These are phyloP conservation scores for Mycena galericulata DNA, from an alignment of 768 basidiomycete species.

Conservation along the genomic window DNA sequence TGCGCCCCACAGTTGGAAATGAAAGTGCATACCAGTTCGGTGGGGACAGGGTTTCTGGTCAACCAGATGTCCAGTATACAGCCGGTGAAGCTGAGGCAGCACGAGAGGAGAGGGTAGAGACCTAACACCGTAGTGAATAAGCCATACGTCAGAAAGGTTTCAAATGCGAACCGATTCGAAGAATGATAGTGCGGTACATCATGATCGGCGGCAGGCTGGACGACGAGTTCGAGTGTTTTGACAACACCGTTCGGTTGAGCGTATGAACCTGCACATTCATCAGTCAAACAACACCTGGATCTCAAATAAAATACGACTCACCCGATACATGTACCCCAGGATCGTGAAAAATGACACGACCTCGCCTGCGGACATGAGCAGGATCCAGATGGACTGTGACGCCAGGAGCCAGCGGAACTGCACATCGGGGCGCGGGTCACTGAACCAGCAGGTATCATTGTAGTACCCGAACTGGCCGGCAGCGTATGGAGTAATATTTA, in stretches of 20 bases:
- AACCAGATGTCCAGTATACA: not conserved
- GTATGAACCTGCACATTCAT: not conserved
- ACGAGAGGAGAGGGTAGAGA: constrained; percentile 7
- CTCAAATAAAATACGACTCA: not conserved
- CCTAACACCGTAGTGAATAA: not conserved
- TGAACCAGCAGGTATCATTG: too few species aligned
- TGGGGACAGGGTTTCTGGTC: too few species aligned
- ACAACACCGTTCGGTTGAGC: not conserved
- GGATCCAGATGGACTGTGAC: too few species aligned
- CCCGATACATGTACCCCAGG: not conserved
- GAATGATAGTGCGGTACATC: not conserved
- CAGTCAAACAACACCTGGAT: not conserved
- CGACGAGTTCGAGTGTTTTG: not conserved
- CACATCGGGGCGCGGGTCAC: too few species aligned
- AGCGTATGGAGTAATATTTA: too few species aligned
- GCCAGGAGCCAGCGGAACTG: too few species aligned
- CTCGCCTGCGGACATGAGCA: too few species aligned
- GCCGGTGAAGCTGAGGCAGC: not conserved
- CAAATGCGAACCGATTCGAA: not conserved
- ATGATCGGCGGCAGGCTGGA: not conserved
- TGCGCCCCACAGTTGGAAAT: not conserved
- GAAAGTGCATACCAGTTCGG: too few species aligned
- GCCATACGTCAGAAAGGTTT: not conserved
- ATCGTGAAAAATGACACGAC: too few species aligned
- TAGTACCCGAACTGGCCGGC: too few species aligned